Conservation (phyloP, 345 rosid genomes). For the Angophora floribunda region DNA sequence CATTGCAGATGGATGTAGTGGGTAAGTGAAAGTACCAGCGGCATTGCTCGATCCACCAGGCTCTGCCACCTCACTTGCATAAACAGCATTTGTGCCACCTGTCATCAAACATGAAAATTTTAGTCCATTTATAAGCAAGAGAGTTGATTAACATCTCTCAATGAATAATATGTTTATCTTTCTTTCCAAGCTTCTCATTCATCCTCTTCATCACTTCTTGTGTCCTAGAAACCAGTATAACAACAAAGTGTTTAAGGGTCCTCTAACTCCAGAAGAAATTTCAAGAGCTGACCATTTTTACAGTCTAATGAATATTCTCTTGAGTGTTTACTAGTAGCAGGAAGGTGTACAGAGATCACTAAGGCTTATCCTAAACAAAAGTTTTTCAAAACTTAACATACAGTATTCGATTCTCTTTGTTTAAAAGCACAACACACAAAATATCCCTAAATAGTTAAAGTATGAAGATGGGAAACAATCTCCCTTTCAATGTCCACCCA, state of each 20-base stretch:
- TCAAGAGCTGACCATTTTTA: neutral
- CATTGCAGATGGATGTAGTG: conserved; percentile 36
- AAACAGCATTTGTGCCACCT: conserved; percentile 39
- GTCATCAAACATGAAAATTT: conserved; percentile 8
- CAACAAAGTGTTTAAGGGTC: neutral
- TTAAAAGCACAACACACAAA: neutral
- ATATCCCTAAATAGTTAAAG: neutral
- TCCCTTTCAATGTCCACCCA: neutral
- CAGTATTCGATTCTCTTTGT: neutral
- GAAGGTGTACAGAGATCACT: neutral
- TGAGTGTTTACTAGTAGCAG: neutral
- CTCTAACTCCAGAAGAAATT: neutral
- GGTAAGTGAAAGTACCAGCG: conserved; percentile 28
- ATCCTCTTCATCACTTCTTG: neutral
- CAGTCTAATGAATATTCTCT: neutral
- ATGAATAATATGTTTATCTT: neutral
- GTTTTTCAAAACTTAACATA: neutral
- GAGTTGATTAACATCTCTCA: neutral
- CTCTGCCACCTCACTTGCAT: conserved; percentile 36
- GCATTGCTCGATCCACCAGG: conserved; percentile 28
- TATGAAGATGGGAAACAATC: neutral
- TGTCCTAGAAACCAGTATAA: neutral
- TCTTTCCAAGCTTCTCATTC: neutral
- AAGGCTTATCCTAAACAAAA: neutral
- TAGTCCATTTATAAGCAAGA: neutral